Conservation (phyloP, 805 yeast genomes). For the Saccharomycopsis sp. region DNA sequence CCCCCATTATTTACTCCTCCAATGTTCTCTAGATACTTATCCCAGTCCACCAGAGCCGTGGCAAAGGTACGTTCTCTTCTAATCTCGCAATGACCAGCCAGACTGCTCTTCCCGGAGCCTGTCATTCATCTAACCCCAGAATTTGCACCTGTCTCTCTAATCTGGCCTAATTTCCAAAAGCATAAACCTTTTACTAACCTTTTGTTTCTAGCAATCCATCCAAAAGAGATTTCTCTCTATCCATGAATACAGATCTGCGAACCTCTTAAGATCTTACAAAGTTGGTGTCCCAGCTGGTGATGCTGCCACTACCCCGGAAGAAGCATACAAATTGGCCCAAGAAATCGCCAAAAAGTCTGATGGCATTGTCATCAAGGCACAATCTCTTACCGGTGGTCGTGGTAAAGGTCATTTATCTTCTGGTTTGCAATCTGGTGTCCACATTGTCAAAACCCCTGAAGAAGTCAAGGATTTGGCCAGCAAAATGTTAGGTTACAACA, state of each 20-base stretch:
- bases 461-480: constrained; percentile 80
- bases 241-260: constrained; percentile 95
- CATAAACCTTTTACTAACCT: too few species aligned
- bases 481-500: constrained; percentile 85
- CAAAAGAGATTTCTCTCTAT: constrained; percentile 67
- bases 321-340: constrained; percentile 77
- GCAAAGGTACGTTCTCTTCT: neutral
- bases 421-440: constrained; percentile 95
- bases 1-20: neutral
- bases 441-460: constrained; percentile 72
- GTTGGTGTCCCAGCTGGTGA: constrained; percentile 87
- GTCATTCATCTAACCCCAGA: neutral
- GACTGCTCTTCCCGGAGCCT: neutral
- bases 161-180: too few species aligned
- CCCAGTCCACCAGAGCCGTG: neutral
- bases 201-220: neutral
- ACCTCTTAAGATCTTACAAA: constrained; percentile 69
- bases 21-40: neutral
- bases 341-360: constrained; percentile 47
- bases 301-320: constrained; percentile 84
- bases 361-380: constrained; percentile 93
- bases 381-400: constrained; percentile 98
- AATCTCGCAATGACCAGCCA: neutral
- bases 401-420: constrained; percentile 97
- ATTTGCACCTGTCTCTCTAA: too few species aligned